Evolutionary conservation across 179 eudicot genomes (phyloP), one percentile per base, ranked within the genome.

Genomic region (Spinacia oleracea): DNA sequence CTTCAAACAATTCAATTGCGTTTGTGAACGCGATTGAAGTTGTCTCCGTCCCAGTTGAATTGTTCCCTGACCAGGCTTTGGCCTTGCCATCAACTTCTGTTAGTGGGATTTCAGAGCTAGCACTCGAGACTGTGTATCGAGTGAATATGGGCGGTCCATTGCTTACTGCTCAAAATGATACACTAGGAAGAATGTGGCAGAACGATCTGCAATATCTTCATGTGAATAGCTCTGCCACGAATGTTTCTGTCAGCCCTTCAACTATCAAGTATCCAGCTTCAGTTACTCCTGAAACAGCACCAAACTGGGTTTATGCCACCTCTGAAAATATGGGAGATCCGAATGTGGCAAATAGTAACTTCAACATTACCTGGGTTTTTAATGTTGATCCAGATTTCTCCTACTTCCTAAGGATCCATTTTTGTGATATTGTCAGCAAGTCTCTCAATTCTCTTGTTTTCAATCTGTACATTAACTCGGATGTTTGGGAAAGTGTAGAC

Each of bases 91-190:
- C 81, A 29, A 79, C 73, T 32, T 80, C 90, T 70, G 65, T 87
- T 72, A 79, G 45, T 72, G 97, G 94, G 80, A 84, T 90, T 45
- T 82, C 84, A 31, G 84, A 77, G 56, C 83, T 51, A 25, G 92
- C 91, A 21, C 70, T 90, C 35, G 97, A 92, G 85, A 90, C 97
- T 31, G 86, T 90, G 82, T 92, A 89, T 76, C 82, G 97, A 51
- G 78, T 92, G 78, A 92, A 92, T 83, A 85, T 90, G 90, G 97
- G 94, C 0, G 94, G 94, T 79, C 94, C 92, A n/a, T 69, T 81
- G 77, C 76, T 92, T 71, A 89, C 88, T 74, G 85, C 90, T 73
- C 88, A 88, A 59, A 92, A 92, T 82, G 97, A 92, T 83, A 88
- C 97, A 5, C 50, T 91, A 32, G 92, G 94, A 25, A 88, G 97